Evolutionary conservation across 2,329 filamentous ascomycete species (phyloP), one percentile per base, ranked within the genome.

Genomic region (Fusarium euwallaceae): DNA sequence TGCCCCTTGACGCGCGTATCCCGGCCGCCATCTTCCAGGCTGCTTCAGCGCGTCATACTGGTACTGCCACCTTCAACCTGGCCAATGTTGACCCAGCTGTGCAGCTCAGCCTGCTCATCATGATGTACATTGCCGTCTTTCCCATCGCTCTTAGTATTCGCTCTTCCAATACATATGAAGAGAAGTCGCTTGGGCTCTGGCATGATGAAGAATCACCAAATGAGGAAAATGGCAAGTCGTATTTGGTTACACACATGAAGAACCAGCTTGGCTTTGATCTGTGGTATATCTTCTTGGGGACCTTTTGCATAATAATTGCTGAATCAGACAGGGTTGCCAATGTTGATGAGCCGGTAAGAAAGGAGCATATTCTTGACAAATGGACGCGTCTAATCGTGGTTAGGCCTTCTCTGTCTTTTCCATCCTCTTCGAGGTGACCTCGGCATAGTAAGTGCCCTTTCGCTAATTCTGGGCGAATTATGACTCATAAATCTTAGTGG

Each of bases 51-150:
- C 87, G 66, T 75, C 89, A 77, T 81, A 84, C 79, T 79, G 88
- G 67, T 80, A 88, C 75, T 81, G 86, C 83, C 81, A 88, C 81
- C 74, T 89, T 90, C 27, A 78, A 83, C 17, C 84, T 90, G 12
- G 79, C 87, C 0, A 79, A 78, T 1, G 82, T 91, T 3, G 88
- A 86, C 29, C 88, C 90, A 3, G 86, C 85, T 4, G 85, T 91
- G 1, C 90, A 90, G 71, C 85, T 91, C 8, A 86, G 89, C 27
- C 87, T 90, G 63, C 82, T 91, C 0, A 84, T 90, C 24, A 92
- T 92, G 90, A 92, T 92, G 90, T 92, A 91, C 78, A 91, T 92
- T 43, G 87, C 87, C 9, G 85, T 88, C 4, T 90, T 89, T 61
- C 90, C 90, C 0, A 88, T 91, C 22, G 89, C 89, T 14, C 89